These are phyloP conservation scores for Boletus calvinii DNA, from an alignment of 1,284 basidiomycete genomes.

Conservation along the genomic window DNA sequence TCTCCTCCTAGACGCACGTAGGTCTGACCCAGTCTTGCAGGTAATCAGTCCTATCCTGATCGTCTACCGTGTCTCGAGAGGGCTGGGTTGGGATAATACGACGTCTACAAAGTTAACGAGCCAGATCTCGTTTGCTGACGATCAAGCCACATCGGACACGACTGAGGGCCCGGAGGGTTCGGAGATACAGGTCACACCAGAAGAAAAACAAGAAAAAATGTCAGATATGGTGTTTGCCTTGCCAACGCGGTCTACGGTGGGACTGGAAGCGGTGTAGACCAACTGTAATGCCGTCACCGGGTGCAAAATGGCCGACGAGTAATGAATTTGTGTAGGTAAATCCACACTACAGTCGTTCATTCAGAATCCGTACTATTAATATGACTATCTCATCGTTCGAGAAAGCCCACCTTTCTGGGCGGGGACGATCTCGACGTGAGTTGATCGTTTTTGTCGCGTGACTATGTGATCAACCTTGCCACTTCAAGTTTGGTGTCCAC, in stretches of 20 bases:
- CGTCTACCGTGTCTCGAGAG: background rate
- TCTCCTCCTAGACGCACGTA: background rate
- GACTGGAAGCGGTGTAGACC: background rate
- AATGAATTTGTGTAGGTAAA: no score
- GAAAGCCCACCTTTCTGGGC: no score
- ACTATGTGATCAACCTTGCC: no score
- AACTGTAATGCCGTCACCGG: no score
- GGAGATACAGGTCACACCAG: background rate
- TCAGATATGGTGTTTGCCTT: background rate
- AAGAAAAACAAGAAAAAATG: background rate
- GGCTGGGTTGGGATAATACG: background rate
- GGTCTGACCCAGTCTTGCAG: background rate
- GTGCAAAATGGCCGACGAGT: no score
- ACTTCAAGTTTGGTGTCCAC: no score
- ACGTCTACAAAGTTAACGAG: background rate
- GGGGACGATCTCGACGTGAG: no score
- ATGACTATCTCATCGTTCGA: no score
- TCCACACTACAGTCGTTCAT: no score
- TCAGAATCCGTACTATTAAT: no score
- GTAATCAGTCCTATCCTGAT: background rate
- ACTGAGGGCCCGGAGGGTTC: no score
- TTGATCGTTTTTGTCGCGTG: no score
- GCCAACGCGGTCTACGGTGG: background rate
- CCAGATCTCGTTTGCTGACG: background rate
- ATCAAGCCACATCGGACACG: background rate